Percentiles rank a stretch among this genome's conserved stretches.
Evolutionary conservation across 2,329 filamentous ascomycete species (phyloP).

Genomic region (Colletotrichum falcatum): DNA sequence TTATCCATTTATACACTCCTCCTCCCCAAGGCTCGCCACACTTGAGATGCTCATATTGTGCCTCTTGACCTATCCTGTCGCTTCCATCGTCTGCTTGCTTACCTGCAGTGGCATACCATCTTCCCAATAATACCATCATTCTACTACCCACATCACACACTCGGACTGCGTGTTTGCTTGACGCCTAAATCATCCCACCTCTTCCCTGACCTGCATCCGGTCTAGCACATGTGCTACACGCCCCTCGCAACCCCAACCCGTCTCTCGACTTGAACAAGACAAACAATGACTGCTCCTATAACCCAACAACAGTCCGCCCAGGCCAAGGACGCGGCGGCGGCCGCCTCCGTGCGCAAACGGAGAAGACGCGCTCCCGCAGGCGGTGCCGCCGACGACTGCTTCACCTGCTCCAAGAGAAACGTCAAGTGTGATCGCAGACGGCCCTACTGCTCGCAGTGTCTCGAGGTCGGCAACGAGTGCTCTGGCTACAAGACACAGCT

Average conservation of each 20-base stretch:
- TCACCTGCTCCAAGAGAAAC: slow-evolving; percentile 87
- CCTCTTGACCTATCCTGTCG: slow-evolving; percentile 33
- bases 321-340: slow-evolving; percentile 61
- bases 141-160: slow-evolving; percentile 25
- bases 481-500: slow-evolving; percentile 96
- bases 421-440: slow-evolving; percentile 90
- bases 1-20: slow-evolving; percentile 42
- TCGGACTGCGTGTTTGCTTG: slow-evolving; percentile 11
- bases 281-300: slow-evolving; percentile 40
- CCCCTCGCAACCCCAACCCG: slow-evolving; percentile 10
- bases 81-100: slow-evolving; percentile 17
- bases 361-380: slow-evolving; percentile 89
- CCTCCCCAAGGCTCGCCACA: slow-evolving; percentile 36
- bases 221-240: slow-evolving; percentile 27
- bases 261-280: slow-evolving; percentile 12
- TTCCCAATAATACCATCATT: slow-evolving; percentile 22
- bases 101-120: slow-evolving; percentile 17
- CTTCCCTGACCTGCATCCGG: slow-evolving; percentile 18
- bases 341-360: slow-evolving; percentile 72
- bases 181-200: not conserved
- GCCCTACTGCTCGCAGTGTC: slow-evolving; percentile 94
- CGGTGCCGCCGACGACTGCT: slow-evolving; percentile 94
- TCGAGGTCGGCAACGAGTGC: slow-evolving; percentile 92
- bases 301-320: slow-evolving; percentile 46
- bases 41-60: slow-evolving; percentile 20